Evolutionary conservation across 768 basidiomycete genomes (phyloP), one percentile per base, ranked within the genome.

Genomic region (Boletus insuetus): DNA sequence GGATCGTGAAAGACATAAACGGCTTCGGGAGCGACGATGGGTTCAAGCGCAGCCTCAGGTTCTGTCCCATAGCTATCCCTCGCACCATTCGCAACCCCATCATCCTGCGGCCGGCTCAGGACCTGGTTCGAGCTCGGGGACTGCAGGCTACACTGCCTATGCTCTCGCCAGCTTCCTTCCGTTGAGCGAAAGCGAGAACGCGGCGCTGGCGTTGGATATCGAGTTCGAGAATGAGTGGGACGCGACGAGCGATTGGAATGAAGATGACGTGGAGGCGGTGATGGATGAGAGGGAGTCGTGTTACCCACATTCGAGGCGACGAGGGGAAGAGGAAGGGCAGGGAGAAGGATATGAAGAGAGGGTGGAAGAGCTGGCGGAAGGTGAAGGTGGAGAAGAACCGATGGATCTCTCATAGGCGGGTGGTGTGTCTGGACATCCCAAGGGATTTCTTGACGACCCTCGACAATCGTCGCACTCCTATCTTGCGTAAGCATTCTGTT

Each of bases 201-300:
- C 53, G 5, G 85, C 87, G 66, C 61, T 85, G 37, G 75, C 84
- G 19, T 72, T 87, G 42, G 91, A 91, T 60, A 87, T 92, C 52
- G 89, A 92, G 69, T 93, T 92, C 63, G 90, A 93, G 64, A 91
- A 91, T 58, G 89, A 89, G 57, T 93, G 91, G 90, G 91, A 92
- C 69, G 83, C 89, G 40, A 90, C 87, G 48, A 91, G 90, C 61
- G 89, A 91, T 72, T 92, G 90, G 89, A 92, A 92, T 69, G 90
- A 91, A 69, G 90, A 92, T 58, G 90, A 92, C 62, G 85, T 86
- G 3, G 89, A 92, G 55, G 87, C 86, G 4, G 82, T 82, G 19
- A 69, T 67, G 20, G 89, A 91, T 62, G 88, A 92, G 69, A 83
- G 82, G 51, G 79, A 79, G 45, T 66, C 91, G 5, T 90, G 89